Percentiles rank a stretch among this genome's conserved stretches.
phyloP scores from a whole-genome alignment of 306 rosid genomes.

The Parietaria judaica region DNA sequence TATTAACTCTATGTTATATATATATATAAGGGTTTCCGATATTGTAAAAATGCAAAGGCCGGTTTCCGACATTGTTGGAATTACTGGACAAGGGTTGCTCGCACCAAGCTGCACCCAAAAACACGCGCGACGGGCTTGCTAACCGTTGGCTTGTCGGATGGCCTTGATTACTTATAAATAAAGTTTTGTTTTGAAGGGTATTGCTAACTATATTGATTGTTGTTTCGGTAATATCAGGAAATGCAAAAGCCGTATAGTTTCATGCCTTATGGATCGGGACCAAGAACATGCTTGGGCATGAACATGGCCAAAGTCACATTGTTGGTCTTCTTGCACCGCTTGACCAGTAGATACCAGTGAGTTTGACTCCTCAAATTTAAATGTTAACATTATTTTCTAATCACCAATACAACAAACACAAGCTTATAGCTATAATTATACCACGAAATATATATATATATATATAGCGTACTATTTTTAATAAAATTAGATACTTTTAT shows the following conservation, averaged over 20 bases:
- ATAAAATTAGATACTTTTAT: too few species aligned
- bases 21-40: too few species aligned
- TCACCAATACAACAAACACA: too few species aligned
- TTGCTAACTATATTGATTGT: neutral
- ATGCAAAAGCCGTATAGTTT: conserved; percentile 59
- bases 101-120: neutral
- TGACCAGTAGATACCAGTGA: conserved; percentile 51
- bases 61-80: too few species aligned
- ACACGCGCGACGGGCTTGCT: too few species aligned
- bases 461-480: too few species aligned
- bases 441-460: too few species aligned
- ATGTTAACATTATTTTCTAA: neutral
- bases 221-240: conserved; percentile 28
- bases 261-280: conserved; percentile 66
- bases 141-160: neutral
- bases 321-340: conserved; percentile 53
- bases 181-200: neutral
- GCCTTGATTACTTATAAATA: too few species aligned
- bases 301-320: conserved; percentile 65
- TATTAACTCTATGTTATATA: too few species aligned
- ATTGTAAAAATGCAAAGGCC: too few species aligned
- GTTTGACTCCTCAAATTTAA: conserved; percentile 14
- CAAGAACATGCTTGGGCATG: conserved; percentile 66
- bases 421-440: too few species aligned
- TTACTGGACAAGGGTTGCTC: too few species aligned